Conservation (phyloP, 768 basidiomycete genomes). For the Gymnopilus dilepis region DNA sequence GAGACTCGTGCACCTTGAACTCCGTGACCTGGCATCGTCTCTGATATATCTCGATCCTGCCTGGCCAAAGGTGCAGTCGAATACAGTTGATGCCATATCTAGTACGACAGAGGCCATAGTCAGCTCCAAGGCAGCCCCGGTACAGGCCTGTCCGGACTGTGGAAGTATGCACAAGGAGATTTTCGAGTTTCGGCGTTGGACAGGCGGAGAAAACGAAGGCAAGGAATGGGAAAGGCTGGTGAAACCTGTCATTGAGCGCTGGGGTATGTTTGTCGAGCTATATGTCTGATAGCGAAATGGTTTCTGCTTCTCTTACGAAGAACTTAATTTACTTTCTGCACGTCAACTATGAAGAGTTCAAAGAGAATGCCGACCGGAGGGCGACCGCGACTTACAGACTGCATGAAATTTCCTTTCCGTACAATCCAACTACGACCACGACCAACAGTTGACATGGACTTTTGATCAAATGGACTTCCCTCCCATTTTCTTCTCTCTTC, state of each 20-base stretch:
- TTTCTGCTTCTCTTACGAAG: too few relatives aligned
- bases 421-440: too few relatives aligned
- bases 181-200: slow-evolving; percentile 69
- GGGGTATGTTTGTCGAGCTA: slow-evolving; percentile 69
- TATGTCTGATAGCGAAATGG: too few relatives aligned
- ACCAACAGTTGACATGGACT: too few relatives aligned
- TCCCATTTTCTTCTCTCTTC: too few relatives aligned
- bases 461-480: too few relatives aligned
- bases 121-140: slow-evolving; percentile 14
- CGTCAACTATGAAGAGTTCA: too few relatives aligned
- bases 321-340: too few relatives aligned
- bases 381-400: too few relatives aligned
- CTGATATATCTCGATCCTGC: slow-evolving; percentile 61
- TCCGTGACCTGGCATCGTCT: slow-evolving; percentile 68
- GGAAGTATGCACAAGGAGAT: slow-evolving; percentile 76
- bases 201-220: slow-evolving; percentile 56
- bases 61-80: slow-evolving; percentile 43
- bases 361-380: too few relatives aligned
- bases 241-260: slow-evolving; percentile 76
- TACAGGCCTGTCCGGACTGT: slow-evolving; percentile 47
- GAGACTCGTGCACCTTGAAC: slow-evolving; percentile 79
- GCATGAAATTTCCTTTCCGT: too few relatives aligned
- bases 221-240: slow-evolving; percentile 80
- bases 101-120: slow-evolving; percentile 9
- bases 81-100: slow-evolving; percentile 27